Conservation (phyloP, 495 filamentous ascomycete genomes). For the Aspergillus leporis region DNA sequence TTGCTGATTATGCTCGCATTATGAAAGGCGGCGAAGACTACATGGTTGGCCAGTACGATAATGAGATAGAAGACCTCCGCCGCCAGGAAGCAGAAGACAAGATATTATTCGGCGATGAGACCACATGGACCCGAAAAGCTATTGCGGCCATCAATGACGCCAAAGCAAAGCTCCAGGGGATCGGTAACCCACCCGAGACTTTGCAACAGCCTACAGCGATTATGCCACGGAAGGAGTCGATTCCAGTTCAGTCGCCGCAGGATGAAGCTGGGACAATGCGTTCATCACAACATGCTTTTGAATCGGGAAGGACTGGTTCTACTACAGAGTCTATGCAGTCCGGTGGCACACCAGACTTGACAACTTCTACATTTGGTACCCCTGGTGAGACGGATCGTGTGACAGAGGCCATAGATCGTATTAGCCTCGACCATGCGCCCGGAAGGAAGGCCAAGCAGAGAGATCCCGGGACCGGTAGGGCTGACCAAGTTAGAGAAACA, state of each 20-base stretch:
- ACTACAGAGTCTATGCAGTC: slow-evolving; percentile 17
- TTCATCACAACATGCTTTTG: slow-evolving; percentile 45
- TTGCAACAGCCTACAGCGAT: slow-evolving; percentile 51
- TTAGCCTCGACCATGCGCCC: slow-evolving; percentile 23
- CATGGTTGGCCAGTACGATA: slow-evolving; percentile 74
- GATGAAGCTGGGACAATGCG: slow-evolving; percentile 58
- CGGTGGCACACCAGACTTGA: neutral
- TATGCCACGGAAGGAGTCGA: slow-evolving; percentile 46
- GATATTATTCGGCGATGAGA: slow-evolving; percentile 89
- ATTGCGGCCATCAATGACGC: slow-evolving; percentile 67
- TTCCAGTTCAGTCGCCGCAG: slow-evolving; percentile 44
- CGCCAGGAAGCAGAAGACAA: slow-evolving; percentile 85
- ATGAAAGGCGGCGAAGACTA: slow-evolving; percentile 94
- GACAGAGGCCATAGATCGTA: slow-evolving; percentile 29
- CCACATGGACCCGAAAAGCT: slow-evolving; percentile 86
- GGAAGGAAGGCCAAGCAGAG: slow-evolving; percentile 27
- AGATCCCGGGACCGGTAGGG: slow-evolving; percentile 21
- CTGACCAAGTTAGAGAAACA: slow-evolving; percentile 27
- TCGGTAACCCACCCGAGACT: slow-evolving; percentile 67
- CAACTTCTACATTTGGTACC: slow-evolving; percentile 13
- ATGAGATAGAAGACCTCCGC: slow-evolving; percentile 72
- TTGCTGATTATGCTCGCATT: slow-evolving; percentile 90
- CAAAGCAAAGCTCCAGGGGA: slow-evolving; percentile 69
- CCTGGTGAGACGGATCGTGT: slow-evolving; percentile 28
- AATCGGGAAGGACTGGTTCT: slow-evolving; percentile 43